Conservation (phyloP, 768 basidiomycete genomes). For the Lentinula sp. region DNA sequence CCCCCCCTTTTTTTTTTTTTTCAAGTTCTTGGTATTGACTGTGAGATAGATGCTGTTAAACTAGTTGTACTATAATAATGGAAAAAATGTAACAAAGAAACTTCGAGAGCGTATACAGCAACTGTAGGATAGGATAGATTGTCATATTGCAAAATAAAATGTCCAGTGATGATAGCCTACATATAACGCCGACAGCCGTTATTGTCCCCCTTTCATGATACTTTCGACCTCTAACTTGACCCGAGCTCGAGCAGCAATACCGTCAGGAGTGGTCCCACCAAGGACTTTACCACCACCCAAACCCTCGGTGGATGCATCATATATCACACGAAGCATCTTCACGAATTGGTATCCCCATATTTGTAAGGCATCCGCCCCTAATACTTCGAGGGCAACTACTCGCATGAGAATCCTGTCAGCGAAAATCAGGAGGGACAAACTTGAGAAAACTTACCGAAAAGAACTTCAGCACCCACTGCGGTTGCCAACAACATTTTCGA, state of each 20-base stretch:
- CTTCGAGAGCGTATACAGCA: no score
- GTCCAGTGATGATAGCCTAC: neutral
- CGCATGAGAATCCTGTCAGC: constrained; percentile 3
- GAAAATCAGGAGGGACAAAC: neutral
- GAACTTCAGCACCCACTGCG: constrained; percentile 57
- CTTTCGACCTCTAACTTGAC: constrained; percentile 63
- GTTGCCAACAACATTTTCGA: constrained; percentile 46
- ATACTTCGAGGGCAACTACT: constrained; percentile 65
- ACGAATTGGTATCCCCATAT: constrained; percentile 79
- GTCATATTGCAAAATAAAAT: no score
- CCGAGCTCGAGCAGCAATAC: constrained; percentile 57
- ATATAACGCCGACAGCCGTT: neutral
- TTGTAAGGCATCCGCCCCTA: constrained; percentile 51
- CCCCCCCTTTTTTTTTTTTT: no score
- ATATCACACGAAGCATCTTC: constrained; percentile 62
- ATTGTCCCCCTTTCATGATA: constrained; percentile 30
- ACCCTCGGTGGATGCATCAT: constrained; percentile 57
- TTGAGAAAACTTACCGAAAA: constrained; percentile 50
- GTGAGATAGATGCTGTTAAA: no score
- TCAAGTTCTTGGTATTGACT: no score
- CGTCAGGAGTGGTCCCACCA: constrained; percentile 57
- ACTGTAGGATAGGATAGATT: no score
- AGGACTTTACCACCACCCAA: constrained; percentile 41
- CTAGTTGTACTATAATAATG: no score
- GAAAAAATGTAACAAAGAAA: no score